Evolutionary conservation across 306 rosid species (phyloP), one percentile per base, ranked within the genome.

Genomic region (Castanopsis chinensis): DNA sequence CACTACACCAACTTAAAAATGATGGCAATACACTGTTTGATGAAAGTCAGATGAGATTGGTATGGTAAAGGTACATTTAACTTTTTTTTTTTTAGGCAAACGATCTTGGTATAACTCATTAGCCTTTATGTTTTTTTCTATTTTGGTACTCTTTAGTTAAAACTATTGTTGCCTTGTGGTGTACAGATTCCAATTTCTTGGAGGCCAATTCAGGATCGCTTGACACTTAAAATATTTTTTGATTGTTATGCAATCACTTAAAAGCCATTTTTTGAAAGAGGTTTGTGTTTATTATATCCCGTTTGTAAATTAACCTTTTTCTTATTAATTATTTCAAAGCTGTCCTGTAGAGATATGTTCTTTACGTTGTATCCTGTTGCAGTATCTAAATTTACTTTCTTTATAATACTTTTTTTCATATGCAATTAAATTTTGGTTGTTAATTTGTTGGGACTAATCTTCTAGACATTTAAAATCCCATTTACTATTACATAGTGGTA

Each of bases 21-120:
- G 87, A 86, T 78, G 89, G 89, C 80, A 86, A 45, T 30, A 56
- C 49, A 57, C 71, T 45, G 4, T 86, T 79, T 78, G 85, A 83
- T 67, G 89, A 86, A 80, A 74, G 89, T 76, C 89, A n/a, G 89
- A 83, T 64, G 89, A 86, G 83, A 80, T 86, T 80, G 89, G 87
- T 56, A 78, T 81, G 64, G 72, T 80, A 55, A 83, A 86, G 89
- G 89, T 86, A 78, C 75, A n/a, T 64, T 80, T 54, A 45, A 10
- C 35, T 55, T 19, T 28, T n/a, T 4, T 81, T 35, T 35, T 35
- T 35, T 35, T 21, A 64, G 37, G 59, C 15, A 70, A 71, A 58
- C 43, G 27, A 71, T 63, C 28, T 1, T 45, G 52, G 10, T 59
- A 32, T 14, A 64, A 53, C 51, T 73, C 23, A 19, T 75, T 54